phyloP scores from a whole-genome alignment of 805 yeast genomes.

The Candida sonorensis region DNA sequence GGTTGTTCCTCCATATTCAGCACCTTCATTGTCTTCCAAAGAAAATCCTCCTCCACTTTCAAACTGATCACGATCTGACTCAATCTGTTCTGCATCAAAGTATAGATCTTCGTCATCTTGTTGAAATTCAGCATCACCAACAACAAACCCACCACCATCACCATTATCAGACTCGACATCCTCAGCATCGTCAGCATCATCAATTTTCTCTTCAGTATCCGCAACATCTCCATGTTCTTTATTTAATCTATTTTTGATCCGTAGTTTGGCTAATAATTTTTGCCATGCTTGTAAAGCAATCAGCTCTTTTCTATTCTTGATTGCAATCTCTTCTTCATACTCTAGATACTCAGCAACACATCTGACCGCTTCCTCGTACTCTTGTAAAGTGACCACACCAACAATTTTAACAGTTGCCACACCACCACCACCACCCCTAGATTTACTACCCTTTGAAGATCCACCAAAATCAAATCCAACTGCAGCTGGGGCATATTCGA shows the following conservation, averaged over 20 bases:
- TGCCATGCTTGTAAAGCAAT: conserved; percentile 50
- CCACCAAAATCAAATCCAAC: conserved; percentile 69
- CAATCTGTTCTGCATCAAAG: conserved; percentile 3
- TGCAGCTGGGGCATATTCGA: conserved; percentile 85
- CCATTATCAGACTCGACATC: conserved; percentile 12
- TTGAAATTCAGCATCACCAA: conserved; percentile 2
- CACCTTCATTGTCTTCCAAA: conserved; percentile 1
- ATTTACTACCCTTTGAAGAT: conserved; percentile 20
- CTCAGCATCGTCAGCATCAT: conserved; percentile 3
- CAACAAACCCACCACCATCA: conserved; percentile 16
- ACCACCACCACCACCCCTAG: conserved; percentile 7
- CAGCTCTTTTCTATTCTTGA: conserved; percentile 36
- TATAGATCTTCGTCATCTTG: conserved; percentile 6
- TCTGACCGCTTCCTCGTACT: conserved; percentile 53
- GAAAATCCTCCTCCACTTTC: conserved; percentile 3
- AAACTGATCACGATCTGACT: conserved; percentile 1
- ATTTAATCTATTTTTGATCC: conserved; percentile 41
- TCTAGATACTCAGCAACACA: conserved; percentile 41
- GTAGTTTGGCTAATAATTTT: conserved; percentile 41
- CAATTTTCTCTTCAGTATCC: conserved; percentile 18
- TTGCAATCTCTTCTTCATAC: conserved; percentile 43
- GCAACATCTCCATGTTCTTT: conserved; percentile 39
- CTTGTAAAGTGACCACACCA: conserved; percentile 70
- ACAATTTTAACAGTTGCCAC: conserved; percentile 56
- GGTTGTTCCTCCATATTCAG: background rate